Evolutionary conservation across 2,329 filamentous ascomycete genomes (phyloP), one percentile per base, ranked within the genome.

Genomic region (Nakataea oryzae): DNA sequence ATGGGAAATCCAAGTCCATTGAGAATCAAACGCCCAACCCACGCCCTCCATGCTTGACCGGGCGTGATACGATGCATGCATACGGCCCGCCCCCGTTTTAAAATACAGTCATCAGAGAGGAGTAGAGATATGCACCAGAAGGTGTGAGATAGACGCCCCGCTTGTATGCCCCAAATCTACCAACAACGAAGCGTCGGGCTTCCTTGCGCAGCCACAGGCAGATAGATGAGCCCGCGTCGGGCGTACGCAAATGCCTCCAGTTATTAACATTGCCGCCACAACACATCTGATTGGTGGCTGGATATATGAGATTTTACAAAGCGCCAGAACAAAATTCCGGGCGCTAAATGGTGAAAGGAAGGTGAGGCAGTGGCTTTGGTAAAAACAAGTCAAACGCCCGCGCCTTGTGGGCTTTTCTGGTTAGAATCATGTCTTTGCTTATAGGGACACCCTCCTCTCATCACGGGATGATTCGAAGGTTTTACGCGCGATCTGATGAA

Each of bases 41-140:
- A 30, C 28, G 24, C 21, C 59, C 59, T 29, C 29, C n/a, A 41
- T 54, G 59, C 59, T 47, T 54, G 17, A 61, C 59, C 26, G 26
- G 28, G 29, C 54, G 50, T 50, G 41, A 24, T n/a, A 50, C 24
- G 47, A 34, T 61, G 21, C 55, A 61, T 57, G 59, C 59, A 54
- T 56, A 61, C 29, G 30, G 34, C 28, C 59, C 59, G 21, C 21
- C 59, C 47, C 41, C 28, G 50, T 32, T 61, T 54, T 61, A 61
- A 55, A 56, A 28, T 61, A 61, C 59, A 61, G 29, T 34, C 32
- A 54, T 21, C 50, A 47, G 59, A 61, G 59, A 47, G 59, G 59
- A 61, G 59, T 54, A 61, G 59, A 61, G 59, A 57, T 54, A 47
- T 9, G n/a, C 59, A 60, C 28, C 59, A 7, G n/a, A 50, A 27